Evolutionary conservation across 371 early-diverging fungal species (phyloP).

Genomic region (Mortierella polycephala): DNA sequence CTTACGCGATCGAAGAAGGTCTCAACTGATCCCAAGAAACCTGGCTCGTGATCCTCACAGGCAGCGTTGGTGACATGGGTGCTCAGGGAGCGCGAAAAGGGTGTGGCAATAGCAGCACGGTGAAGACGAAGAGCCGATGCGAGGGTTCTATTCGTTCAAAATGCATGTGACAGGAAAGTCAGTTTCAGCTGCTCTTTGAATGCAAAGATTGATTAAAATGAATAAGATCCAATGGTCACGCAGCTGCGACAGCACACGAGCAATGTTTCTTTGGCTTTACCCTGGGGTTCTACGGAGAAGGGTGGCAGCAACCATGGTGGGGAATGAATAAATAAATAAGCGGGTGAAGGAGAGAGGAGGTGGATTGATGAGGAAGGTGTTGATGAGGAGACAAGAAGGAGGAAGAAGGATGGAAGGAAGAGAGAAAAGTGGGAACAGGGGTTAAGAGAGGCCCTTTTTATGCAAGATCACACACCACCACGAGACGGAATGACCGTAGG

Average conservation of each 20-base stretch:
- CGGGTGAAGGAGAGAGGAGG: background rate
- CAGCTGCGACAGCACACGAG: no score
- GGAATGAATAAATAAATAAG: background rate
- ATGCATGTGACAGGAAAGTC: background rate
- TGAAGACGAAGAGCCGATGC: constrained; percentile 8
- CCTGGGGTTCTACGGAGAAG: constrained; percentile 17
- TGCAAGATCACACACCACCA: no score
- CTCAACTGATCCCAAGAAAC: constrained; percentile 85
- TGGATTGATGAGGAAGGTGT: background rate
- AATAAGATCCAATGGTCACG: background rate
- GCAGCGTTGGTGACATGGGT: constrained; percentile 68
- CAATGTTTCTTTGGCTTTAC: background rate
- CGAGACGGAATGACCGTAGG: no score
- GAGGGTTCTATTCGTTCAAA: background rate
- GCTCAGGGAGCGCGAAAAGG: background rate
- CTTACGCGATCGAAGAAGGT: constrained; percentile 73
- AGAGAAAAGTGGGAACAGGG: no score
- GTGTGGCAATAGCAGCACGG: background rate
- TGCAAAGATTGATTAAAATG: no score
- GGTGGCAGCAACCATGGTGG: constrained; percentile 5
- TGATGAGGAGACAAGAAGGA: background rate
- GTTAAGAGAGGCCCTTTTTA: no score
- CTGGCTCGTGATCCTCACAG: constrained; percentile 77
- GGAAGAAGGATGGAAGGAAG: background rate
- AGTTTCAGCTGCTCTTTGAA: background rate